Conservation (phyloP, 208 protist genomes). For the Wallacemonas rigidus region DNA sequence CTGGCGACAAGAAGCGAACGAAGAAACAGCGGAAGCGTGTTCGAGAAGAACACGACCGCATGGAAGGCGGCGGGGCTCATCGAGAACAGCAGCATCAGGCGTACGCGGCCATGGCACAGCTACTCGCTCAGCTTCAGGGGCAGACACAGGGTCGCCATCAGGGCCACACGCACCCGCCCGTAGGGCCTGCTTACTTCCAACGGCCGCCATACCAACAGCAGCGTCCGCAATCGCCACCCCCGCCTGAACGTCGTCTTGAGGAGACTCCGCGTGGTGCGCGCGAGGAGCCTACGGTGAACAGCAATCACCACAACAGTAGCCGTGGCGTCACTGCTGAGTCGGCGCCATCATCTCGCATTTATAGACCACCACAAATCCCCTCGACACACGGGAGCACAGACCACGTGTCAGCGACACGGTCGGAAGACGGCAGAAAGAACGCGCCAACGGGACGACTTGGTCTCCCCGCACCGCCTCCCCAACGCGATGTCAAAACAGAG, state of each 20-base stretch:
- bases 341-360: background rate
- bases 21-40: constrained; percentile 3
- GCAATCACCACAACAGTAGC: no score
- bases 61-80: background rate
- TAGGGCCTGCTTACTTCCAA: background rate
- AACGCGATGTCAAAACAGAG: background rate
- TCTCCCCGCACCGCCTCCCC: constrained; percentile 25
- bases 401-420: background rate
- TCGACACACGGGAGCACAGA: background rate
- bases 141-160: background rate
- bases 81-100: constrained; percentile 2
- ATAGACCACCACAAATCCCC: constrained; percentile 1
- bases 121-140: constrained; percentile 6
- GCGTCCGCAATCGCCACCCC: background rate
- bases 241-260: background rate
- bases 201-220: background rate
- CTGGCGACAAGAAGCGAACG: background rate
- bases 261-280: background rate
- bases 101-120: constrained; percentile 15
- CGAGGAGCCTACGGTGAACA: background rate
- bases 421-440: background rate
- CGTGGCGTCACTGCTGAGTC: no score
- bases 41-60: background rate
- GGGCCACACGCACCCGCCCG: background rate
- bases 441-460: background rate